Percentiles rank a stretch among this genome's conserved stretches.
Evolutionary conservation across 2,329 filamentous ascomycete genomes (phyloP).

Genomic region (Nemania diffusa): DNA sequence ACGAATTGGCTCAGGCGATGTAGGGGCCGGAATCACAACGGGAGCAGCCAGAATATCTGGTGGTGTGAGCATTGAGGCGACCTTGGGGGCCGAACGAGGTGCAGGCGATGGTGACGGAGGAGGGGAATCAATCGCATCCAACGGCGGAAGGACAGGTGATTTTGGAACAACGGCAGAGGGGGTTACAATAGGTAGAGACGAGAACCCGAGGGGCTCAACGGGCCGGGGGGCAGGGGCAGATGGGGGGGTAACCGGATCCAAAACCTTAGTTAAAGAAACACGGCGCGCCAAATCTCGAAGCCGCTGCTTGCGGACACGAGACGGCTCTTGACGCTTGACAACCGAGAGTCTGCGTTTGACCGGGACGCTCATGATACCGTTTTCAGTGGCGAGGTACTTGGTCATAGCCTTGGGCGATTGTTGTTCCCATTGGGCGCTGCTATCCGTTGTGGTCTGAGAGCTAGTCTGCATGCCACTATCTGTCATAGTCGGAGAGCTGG

Average conservation of each 20-base stretch:
- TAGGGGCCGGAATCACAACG: background rate
- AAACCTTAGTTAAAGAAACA: background rate
- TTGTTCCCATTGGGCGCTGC: constrained; percentile 15
- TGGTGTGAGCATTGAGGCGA: background rate
- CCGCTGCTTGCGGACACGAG: background rate
- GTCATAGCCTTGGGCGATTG: background rate
- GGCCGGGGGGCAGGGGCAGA: background rate
- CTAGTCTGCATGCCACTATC: background rate
- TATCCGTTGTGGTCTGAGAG: background rate
- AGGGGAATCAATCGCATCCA: background rate
- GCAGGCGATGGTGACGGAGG: background rate
- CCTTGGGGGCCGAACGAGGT: background rate
- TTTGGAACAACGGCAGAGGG: too few relatives aligned
- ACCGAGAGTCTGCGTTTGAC: background rate
- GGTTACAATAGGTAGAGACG: too few relatives aligned
- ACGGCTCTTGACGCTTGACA: background rate
- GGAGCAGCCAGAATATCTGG: too few relatives aligned
- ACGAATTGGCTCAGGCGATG: background rate
- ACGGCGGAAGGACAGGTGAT: too few relatives aligned
- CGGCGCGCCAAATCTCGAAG: background rate
- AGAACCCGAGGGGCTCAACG: too few relatives aligned
- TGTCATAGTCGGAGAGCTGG: background rate
- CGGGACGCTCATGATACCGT: background rate
- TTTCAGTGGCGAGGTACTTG: background rate
- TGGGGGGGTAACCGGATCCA: background rate